phyloP scores from a whole-genome alignment of 2,329 filamentous ascomycete species.

The Aspergillus neotritici region DNA sequence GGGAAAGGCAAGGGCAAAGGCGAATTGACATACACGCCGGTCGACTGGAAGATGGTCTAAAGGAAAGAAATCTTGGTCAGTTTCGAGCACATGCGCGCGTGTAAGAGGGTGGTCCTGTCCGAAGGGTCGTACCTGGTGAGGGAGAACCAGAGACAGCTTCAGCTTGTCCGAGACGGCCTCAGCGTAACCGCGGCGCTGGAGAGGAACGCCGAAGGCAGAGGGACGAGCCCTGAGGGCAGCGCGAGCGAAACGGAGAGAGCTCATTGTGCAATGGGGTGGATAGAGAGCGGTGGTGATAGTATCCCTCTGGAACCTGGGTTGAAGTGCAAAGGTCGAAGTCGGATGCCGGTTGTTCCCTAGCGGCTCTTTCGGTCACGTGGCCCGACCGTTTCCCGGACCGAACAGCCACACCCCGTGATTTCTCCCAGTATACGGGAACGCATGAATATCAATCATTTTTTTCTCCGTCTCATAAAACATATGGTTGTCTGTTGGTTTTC shows the following conservation, averaged over 20 bases:
- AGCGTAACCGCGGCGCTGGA: conserved; percentile 87
- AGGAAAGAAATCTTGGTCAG: conserved; percentile 18
- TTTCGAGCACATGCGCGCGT: conserved; percentile 5
- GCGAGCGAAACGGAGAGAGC: conserved; percentile 87
- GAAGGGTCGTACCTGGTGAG: conserved; percentile 78
- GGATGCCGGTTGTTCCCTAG: conserved; percentile 38
- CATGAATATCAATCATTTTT: neutral
- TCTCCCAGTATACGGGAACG: too few relatives aligned
- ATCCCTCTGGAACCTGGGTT: conserved; percentile 33
- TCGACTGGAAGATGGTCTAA: conserved; percentile 64
- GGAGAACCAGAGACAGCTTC: conserved; percentile 95
- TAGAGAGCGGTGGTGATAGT: conserved; percentile 26
- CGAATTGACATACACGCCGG: conserved; percentile 58
- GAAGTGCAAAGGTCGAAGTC: conserved; percentile 36
- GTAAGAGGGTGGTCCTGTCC: conserved; percentile 11
- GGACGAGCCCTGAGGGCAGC: conserved; percentile 79
- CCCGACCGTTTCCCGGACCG: neutral
- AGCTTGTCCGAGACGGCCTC: conserved; percentile 88
- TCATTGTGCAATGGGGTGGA: conserved; percentile 58
- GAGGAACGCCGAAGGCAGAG: conserved; percentile 65
- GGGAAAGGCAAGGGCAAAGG: neutral
- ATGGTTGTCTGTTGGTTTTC: too few relatives aligned
- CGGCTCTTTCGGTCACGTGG: conserved; percentile 28
- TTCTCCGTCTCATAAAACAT: too few relatives aligned
- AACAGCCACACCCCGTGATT: too few relatives aligned